Percentiles rank a stretch among this genome's conserved stretches.
These are phyloP conservation scores for Phaeosphaeria sp. DNA, from an alignment of 2,329 filamentous ascomycete genomes.

Conservation along the genomic window DNA sequence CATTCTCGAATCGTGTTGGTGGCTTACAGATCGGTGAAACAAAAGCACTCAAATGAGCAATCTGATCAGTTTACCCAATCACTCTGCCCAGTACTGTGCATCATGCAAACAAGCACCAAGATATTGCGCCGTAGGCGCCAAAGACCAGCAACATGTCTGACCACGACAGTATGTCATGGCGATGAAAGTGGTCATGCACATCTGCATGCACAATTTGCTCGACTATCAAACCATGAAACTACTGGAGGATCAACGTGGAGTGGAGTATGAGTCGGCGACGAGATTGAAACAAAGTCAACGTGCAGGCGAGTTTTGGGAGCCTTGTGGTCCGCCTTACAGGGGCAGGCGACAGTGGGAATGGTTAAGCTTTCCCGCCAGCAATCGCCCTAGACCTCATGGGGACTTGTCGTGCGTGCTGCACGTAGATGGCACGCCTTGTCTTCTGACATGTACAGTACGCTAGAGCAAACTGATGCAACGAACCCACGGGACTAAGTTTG, in stretches of 20 bases:
- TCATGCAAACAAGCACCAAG: neutral
- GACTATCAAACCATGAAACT: neutral
- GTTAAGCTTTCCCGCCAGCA: constrained; percentile 9
- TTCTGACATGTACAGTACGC: neutral
- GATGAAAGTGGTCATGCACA: neutral
- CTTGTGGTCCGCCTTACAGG: constrained; percentile 16
- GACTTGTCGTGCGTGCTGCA: neutral
- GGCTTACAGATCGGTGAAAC: neutral
- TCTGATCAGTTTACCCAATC: neutral
- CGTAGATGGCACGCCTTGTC: neutral
- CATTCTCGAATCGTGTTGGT: neutral
- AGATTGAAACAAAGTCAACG: neutral
- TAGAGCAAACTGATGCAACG: neutral
- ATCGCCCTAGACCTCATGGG: neutral
- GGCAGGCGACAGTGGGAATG: constrained; percentile 1
- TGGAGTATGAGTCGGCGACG: neutral
- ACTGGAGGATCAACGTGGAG: neutral
- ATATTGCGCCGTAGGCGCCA: neutral
- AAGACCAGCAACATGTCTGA: neutral
- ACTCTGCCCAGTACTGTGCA: neutral
- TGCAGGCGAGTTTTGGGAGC: constrained; percentile 1
- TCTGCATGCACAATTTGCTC: neutral
- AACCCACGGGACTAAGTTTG: neutral
- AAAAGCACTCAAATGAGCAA: neutral
- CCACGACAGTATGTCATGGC: neutral